Evolutionary conservation across 192 early-diverging fungal species (phyloP), one percentile per base, ranked within the genome.

Genomic region (Backusella westeae): DNA sequence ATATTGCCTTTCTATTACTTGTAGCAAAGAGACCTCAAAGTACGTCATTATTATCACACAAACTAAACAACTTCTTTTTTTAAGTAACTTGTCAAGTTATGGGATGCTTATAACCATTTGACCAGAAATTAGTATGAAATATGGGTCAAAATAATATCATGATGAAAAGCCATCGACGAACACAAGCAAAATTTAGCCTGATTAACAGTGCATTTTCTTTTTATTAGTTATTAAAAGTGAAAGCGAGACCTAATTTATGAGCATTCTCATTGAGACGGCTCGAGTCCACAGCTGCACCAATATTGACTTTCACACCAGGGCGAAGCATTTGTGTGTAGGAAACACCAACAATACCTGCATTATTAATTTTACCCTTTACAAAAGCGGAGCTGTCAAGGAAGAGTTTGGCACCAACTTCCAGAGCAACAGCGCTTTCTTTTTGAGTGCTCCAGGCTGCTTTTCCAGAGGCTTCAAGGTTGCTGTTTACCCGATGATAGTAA

Each of bases 341-440:
- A 70, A 98, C 89, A 78, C 96, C 96, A 65, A 99, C 87, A 34
- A 90, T 89, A 81, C 97, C 97, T 71, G 87, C 78, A 83, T 93
- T 94, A 84, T 90, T 86, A 71, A 95, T 89, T 90, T 92, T 93
- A 77, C 91, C 91, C 93, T 98, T 98, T 81, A 96, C 88, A 75
- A 93, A 97, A 71, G 96, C 92, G 82, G 88, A 87, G 77, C 85
- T 85, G 90, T 99, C 97, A 63, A 99, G 87, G 75, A 89, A 84
- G 87, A 95, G 94, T 91, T 98, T 98, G 87, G 95, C 91, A 80
- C 95, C 97, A 75, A 98, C 90, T 88, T 99, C 97, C 14, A 97
- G 88, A 69, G 89, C 88, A 67, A 93, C 92, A 77, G 90, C 85
- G 80, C 95, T 93, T 75, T 85, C 80, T 67, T 83, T 81, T 77